Percentiles rank a stretch among this genome's conserved stretches.
These are phyloP conservation scores for Barnettozyma siamensis DNA, from an alignment of 805 yeast genomes.

Conservation along the genomic window DNA sequence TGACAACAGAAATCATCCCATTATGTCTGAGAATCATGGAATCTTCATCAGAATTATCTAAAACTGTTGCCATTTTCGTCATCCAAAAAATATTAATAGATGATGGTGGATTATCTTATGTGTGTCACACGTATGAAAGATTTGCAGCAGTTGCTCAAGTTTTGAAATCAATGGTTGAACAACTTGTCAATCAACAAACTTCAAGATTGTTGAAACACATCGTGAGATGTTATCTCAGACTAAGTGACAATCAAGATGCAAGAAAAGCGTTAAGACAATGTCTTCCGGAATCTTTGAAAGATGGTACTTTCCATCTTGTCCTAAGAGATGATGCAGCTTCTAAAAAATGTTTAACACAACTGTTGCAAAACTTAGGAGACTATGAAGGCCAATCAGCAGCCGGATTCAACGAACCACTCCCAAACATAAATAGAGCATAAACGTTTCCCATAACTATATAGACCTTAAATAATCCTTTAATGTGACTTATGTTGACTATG, in stretches of 20 bases:
- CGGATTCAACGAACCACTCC: not conserved
- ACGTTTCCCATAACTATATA: too few species aligned
- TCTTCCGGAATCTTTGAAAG: slow-evolving; percentile 82
- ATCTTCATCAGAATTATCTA: slow-evolving; percentile 85
- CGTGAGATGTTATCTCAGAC: slow-evolving; percentile 85
- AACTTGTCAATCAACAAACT: slow-evolving; percentile 67
- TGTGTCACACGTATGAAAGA: slow-evolving; percentile 92
- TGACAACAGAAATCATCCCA: slow-evolving; percentile 96
- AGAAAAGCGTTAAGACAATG: slow-evolving; percentile 78
- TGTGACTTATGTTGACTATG: too few species aligned
- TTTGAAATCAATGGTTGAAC: slow-evolving; percentile 80
- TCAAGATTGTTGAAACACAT: slow-evolving; percentile 88
- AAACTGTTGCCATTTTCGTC: slow-evolving; percentile 95
- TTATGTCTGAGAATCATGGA: slow-evolving; percentile 93
- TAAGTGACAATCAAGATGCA: slow-evolving; percentile 87
- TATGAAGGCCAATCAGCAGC: slow-evolving; percentile 18
- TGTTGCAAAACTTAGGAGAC: slow-evolving; percentile 61
- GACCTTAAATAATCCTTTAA: too few species aligned
- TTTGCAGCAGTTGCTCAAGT: slow-evolving; percentile 92
- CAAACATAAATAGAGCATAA: not conserved
- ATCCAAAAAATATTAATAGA: slow-evolving; percentile 89
- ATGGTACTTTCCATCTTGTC: slow-evolving; percentile 74
- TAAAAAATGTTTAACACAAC: slow-evolving; percentile 78
- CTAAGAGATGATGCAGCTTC: slow-evolving; percentile 86
- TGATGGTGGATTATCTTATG: slow-evolving; percentile 84